These are phyloP conservation scores for Azolla pinnata DNA, from an alignment of 75 land plant species.

Conservation along the genomic window DNA sequence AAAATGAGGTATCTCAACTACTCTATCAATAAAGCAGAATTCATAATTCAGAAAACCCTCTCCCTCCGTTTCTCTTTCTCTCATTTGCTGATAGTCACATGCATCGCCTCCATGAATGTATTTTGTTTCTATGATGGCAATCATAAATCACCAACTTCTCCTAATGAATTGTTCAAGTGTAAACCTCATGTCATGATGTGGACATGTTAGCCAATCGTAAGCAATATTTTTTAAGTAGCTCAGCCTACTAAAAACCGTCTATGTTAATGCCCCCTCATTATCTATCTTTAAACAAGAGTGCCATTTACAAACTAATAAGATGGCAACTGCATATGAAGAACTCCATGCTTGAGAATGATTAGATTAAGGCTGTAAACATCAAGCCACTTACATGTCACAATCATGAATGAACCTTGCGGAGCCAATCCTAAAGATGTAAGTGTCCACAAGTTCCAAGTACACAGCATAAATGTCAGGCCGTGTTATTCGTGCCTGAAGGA, in stretches of 20 bases:
- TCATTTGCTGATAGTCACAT: not conserved
- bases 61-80: not conserved
- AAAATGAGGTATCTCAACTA: slow-evolving; percentile 1
- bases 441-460: slow-evolving; percentile 18
- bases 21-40: not conserved
- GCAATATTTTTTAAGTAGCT: too few species aligned
- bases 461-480: slow-evolving; percentile 20
- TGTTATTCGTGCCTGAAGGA: slow-evolving; percentile 15
- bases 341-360: too few species aligned
- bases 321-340: too few species aligned
- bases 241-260: too few species aligned
- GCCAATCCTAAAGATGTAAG: slow-evolving; percentile 14
- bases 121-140: not conserved
- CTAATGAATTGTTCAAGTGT: too few species aligned
- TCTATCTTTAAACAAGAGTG: too few species aligned
- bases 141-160: too few species aligned
- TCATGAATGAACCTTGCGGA: slow-evolving; percentile 11
- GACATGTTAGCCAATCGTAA: too few species aligned
- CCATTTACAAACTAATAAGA: too few species aligned
- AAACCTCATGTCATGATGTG: too few species aligned
- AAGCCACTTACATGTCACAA: slow-evolving; percentile 14
- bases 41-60: not conserved
- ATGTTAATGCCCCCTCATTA: too few species aligned
- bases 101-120: not conserved
- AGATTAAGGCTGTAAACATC: not conserved